Evolutionary conservation across 1,284 basidiomycete genomes (phyloP), one percentile per base, ranked within the genome.

Genomic region (Vanrija sp.): DNA sequence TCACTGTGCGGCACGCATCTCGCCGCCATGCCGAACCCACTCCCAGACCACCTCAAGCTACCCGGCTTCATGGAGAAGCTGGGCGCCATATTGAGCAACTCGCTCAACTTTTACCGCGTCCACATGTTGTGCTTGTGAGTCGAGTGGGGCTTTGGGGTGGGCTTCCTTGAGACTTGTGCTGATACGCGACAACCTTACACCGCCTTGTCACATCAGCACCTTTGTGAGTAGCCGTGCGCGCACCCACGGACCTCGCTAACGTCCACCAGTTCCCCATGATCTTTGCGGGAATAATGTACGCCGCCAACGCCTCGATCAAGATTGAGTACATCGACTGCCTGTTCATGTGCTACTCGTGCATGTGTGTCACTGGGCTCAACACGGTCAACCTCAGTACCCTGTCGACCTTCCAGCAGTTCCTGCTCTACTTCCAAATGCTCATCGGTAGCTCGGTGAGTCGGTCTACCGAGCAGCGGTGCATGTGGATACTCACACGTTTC

Each of bases 301-400:
- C 59, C 3, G 60, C 57, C 41, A 73, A 72, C 44, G 72, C 69
- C 3, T 46, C 64, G 41, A 68, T 64, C 46, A 60, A 76, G 47
- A 77, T 80, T 60, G 64, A 72, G n/a, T 77, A 77, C 59, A 73
- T 80, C 65, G 79, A 80, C 57, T 75, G 72, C 39, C 68, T 80
- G 24, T 80, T 79, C 62, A 59, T 73, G 44, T 79, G 77, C 60
- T 73, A 78, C 43, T 78, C 77, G 9, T 75, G 77, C 12, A 77
- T 80, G 74, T 79, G 79, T 14, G 79, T 81, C 46, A 79, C 77
- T 3, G 80, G 80, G 7, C 67, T 81, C n/a, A 68, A 75, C 7
- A 77, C 77, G 7, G 62, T 77, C 68, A 76, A 80, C 60, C 68
- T 80, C 31, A 76, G 73, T 51, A 76, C 73, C 2, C 53, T 78